Percentiles rank a stretch among this genome's conserved stretches.
These are phyloP conservation scores for Acer saccharum DNA, from an alignment of 345 rosid genomes.

Conservation along the genomic window DNA sequence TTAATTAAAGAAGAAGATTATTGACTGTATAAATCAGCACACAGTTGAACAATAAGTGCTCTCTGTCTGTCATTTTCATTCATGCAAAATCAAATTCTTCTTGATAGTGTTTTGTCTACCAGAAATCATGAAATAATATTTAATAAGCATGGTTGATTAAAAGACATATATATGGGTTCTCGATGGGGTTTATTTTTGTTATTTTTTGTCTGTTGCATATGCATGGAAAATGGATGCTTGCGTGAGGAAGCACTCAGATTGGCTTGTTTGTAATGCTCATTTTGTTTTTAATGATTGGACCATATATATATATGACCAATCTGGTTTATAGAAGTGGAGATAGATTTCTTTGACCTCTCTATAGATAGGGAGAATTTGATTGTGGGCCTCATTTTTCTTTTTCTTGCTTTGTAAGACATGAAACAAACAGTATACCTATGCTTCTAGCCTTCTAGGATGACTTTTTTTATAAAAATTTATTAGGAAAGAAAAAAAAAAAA, in stretches of 20 bases:
- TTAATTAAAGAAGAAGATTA: neutral
- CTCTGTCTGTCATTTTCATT: slow-evolving; percentile 21
- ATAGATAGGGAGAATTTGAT: neutral
- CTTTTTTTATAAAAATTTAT: no score
- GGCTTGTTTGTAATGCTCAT: neutral
- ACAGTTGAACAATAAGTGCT: neutral
- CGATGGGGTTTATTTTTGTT: neutral
- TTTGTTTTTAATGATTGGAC: slow-evolving; percentile 5
- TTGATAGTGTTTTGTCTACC: slow-evolving; percentile 7
- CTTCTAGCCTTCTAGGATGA: no score
- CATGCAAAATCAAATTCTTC: slow-evolving; percentile 4
- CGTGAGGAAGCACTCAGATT: slow-evolving; percentile 23
- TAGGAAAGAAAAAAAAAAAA: no score
- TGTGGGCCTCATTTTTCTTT: neutral
- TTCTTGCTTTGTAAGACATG: neutral
- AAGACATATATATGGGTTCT: neutral
- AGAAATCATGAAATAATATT: neutral
- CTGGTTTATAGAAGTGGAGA: neutral
- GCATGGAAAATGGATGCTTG: slow-evolving; percentile 18
- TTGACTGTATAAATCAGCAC: no score
- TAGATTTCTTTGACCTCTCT: slow-evolving; percentile 13
- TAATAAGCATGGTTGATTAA: neutral
- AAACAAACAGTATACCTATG: no score
- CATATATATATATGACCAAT: neutral
- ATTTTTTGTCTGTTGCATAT: neutral